phyloP scores from a whole-genome alignment of 495 filamentous ascomycete species.

The Endocarpon pusillum region DNA sequence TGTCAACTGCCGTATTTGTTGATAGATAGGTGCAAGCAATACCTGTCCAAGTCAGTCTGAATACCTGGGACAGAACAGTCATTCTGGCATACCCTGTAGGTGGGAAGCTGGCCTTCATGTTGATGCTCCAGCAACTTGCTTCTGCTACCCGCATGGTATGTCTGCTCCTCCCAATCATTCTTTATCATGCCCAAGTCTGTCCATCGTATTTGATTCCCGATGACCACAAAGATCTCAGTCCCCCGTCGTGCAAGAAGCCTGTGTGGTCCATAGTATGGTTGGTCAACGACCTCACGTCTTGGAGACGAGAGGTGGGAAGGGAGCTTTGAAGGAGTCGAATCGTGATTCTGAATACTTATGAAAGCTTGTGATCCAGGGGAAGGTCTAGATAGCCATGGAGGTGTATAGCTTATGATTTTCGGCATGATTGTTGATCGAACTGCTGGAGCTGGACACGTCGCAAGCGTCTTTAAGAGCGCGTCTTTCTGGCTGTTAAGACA shows the following conservation, averaged over 20 bases:
- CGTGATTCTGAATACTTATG: too few species aligned
- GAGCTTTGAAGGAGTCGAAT: too few species aligned
- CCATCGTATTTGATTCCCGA: constrained; percentile 78
- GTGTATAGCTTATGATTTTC: constrained; percentile 62
- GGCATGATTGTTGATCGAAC: too few species aligned
- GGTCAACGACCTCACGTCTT: too few species aligned
- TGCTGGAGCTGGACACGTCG: too few species aligned
- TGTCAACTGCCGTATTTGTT: constrained; percentile 62
- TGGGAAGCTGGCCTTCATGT: constrained; percentile 14
- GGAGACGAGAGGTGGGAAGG: too few species aligned
- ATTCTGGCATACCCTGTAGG: constrained; percentile 20
- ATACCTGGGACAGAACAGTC: constrained; percentile 3
- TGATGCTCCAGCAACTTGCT: too few species aligned
- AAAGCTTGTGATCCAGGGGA: constrained; percentile 61
- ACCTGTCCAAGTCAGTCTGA: constrained; percentile 27
- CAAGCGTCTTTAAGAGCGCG: too few species aligned
- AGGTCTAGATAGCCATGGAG: constrained; percentile 62
- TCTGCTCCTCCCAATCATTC: constrained; percentile 43
- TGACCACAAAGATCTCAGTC: constrained; percentile 67
- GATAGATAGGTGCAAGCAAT: constrained; percentile 52
- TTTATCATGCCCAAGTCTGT: constrained; percentile 58
- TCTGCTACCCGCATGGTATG: constrained; percentile 18
- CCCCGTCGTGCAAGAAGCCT: constrained; percentile 57
- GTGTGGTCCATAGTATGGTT: constrained; percentile 34
- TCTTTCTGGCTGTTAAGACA: too few species aligned